Percentiles rank a stretch among this genome's conserved stretches.
phyloP scores from a whole-genome alignment of 495 filamentous ascomycete species.

The Melanomma pulvis-pyrius region DNA sequence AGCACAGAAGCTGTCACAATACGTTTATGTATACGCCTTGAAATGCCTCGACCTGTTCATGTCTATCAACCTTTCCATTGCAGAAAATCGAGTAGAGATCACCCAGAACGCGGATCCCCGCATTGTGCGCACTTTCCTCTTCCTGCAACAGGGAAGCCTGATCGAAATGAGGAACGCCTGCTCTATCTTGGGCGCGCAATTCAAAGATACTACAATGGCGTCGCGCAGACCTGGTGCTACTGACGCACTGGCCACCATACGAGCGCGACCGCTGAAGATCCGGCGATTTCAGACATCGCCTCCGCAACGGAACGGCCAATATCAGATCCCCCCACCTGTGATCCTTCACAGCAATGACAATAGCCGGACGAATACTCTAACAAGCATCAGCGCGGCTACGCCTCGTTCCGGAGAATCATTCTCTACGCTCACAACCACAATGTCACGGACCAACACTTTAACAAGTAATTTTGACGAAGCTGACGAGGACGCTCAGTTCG shows the following conservation, averaged over 20 bases:
- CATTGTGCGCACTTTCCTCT: constrained; percentile 27
- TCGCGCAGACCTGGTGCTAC: constrained; percentile 42
- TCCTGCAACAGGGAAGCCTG: constrained; percentile 35
- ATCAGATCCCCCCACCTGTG: constrained; percentile 38
- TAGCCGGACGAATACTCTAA: constrained; percentile 50
- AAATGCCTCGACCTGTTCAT: constrained; percentile 77
- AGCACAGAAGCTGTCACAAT: constrained; percentile 62
- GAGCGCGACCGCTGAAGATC: constrained; percentile 35
- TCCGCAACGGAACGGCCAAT: constrained; percentile 26
- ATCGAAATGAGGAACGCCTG: constrained; percentile 38
- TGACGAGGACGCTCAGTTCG: constrained; percentile 78
- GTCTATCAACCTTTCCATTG: constrained; percentile 70
- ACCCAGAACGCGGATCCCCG: constrained; percentile 71
- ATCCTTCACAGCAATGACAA: constrained; percentile 50
- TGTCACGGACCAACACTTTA: constrained; percentile 54
- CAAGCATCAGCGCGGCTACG: constrained; percentile 59
- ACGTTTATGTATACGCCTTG: constrained; percentile 64
- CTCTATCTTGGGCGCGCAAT: constrained; percentile 30
- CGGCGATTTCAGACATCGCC: constrained; percentile 35
- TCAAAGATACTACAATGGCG: constrained; percentile 44
- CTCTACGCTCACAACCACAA: constrained; percentile 54
- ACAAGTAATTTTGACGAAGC: constrained; percentile 61
- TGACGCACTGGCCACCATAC: constrained; percentile 17
- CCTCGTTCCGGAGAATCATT: constrained; percentile 83
- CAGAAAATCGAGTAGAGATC: constrained; percentile 69